A percentile compares a stretch with the other conserved stretches of the same genome.
These are phyloP conservation scores for Rosa persica DNA, from an alignment of 306 rosid genomes.

Conservation along the genomic window DNA sequence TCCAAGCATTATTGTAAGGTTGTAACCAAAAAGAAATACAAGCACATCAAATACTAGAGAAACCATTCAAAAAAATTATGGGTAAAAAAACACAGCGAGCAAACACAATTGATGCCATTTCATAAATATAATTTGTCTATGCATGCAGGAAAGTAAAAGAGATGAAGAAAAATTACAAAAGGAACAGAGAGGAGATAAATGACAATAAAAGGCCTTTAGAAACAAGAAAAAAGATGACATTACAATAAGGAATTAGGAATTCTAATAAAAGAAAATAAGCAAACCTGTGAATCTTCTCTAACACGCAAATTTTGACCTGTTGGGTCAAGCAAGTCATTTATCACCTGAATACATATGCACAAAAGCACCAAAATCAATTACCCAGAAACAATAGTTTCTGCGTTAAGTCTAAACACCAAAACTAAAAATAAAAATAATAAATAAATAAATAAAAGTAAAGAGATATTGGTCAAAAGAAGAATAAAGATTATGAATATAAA, in stretches of 20 bases:
- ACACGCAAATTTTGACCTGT: constrained; percentile 98
- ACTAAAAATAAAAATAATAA: background rate
- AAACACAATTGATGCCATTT: background rate
- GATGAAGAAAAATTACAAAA: background rate
- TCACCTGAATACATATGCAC: constrained; percentile 71
- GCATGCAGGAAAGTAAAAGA: constrained; percentile 2
- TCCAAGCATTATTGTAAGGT: background rate
- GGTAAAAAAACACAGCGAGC: background rate
- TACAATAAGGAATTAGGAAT: background rate
- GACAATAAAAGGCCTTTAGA: background rate
- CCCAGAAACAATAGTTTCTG: background rate
- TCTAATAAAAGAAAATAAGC: constrained; percentile 13
- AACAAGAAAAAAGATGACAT: background rate
- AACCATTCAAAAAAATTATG: background rate
- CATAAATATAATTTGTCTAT: background rate
- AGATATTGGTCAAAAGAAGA: background rate
- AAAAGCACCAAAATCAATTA: constrained; percentile 32
- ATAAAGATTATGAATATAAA: background rate
- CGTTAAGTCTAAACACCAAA: background rate
- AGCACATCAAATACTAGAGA: background rate
- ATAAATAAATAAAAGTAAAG: constrained; percentile 10
- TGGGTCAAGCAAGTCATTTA: constrained; percentile 98
- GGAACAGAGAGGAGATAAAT: background rate
- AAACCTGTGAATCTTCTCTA: constrained; percentile 98
- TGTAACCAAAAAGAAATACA: constrained; percentile 9